These are phyloP conservation scores for Ophiognomonia clavigignenti-juglandacearum DNA, from an alignment of 2,329 filamentous ascomycete genomes.

Conservation along the genomic window DNA sequence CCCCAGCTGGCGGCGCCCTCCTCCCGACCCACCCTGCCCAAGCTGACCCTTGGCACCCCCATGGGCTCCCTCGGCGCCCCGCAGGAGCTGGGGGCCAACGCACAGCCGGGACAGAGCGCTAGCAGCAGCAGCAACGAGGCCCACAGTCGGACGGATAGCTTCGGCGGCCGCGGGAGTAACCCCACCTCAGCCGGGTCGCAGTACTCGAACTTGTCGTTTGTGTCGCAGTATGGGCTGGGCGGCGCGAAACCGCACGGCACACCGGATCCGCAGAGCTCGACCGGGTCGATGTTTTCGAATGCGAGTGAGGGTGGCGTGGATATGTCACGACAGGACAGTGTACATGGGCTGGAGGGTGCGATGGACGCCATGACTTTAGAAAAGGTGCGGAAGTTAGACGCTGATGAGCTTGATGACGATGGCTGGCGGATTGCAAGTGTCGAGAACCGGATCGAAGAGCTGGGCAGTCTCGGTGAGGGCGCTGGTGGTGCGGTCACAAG, in stretches of 20 bases:
- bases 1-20: constrained; percentile 33
- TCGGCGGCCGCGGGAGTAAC: constrained; percentile 72
- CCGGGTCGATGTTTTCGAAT: constrained; percentile 79
- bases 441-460: constrained; percentile 80
- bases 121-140: constrained; percentile 78
- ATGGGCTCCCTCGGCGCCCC: constrained; percentile 74
- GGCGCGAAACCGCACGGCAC: constrained; percentile 61
- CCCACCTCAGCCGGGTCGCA: constrained; percentile 85
- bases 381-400: constrained; percentile 77
- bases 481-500: constrained; percentile 93
- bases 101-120: constrained; percentile 59
- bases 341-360: constrained; percentile 64
- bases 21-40: constrained; percentile 64
- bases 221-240: constrained; percentile 65
- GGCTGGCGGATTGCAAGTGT: constrained; percentile 91
- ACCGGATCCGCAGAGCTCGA: constrained; percentile 82
- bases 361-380: constrained; percentile 80
- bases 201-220: constrained; percentile 78
- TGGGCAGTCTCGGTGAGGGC: constrained; percentile 88
- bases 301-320: constrained; percentile 67
- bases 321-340: constrained; percentile 80
- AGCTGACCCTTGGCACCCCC: constrained; percentile 79
- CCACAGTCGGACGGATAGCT: constrained; percentile 80
- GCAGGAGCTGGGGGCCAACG: constrained; percentile 57
- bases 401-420: constrained; percentile 91